Conservation (phyloP, 148 eudicot genomes). For the Chenopodium album region DNA sequence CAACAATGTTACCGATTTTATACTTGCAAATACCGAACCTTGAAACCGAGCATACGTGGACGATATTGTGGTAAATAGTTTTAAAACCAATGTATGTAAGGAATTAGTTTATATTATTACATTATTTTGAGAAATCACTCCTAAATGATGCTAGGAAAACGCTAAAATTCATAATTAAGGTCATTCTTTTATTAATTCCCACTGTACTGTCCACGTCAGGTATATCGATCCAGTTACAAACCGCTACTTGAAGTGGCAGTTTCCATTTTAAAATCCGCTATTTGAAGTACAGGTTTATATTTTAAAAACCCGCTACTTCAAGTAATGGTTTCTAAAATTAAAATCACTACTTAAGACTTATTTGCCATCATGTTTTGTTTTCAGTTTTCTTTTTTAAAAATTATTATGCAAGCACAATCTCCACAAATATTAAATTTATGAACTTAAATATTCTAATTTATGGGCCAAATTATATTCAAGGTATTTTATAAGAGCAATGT, state of each 20-base stretch:
- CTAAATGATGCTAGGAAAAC: not conserved
- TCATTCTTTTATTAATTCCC: not conserved
- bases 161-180: no score
- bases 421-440: not conserved
- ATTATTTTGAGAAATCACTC: no score
- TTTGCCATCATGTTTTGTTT: no score
- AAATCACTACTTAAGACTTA: not conserved
- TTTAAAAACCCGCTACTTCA: not conserved
- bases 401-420: not conserved
- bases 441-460: not conserved
- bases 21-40: no score
- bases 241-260: not conserved
- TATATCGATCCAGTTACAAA: not conserved
- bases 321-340: not conserved
- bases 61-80: no score
- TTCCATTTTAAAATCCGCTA: not conserved
- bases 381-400: no score
- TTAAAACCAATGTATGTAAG: no score
- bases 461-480: not conserved
- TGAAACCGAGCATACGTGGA: no score
- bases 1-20: no score
- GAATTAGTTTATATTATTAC: no score
- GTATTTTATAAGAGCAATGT: not conserved
- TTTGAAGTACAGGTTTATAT: no score
- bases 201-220: not conserved